These are phyloP conservation scores for Phalaenopsis hybrid DNA, from an alignment of 116 monocot genomes.

Conservation along the genomic window DNA sequence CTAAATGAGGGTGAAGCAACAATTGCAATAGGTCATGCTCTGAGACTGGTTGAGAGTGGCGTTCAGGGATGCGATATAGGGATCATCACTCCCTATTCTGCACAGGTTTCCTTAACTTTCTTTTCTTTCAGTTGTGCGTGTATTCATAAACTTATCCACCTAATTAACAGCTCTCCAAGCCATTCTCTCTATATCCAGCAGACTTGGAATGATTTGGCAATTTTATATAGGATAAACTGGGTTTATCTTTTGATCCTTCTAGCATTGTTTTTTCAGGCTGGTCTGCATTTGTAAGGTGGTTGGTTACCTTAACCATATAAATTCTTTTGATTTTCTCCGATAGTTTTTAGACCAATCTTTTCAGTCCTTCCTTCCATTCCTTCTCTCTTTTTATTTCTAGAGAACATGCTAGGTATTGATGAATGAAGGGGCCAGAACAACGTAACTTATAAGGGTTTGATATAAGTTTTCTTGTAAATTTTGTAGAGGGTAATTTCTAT, in stretches of 20 bases:
- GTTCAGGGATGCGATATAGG: conserved; percentile 70
- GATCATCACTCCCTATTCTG: conserved; percentile 92
- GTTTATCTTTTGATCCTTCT: neutral
- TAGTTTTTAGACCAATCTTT: too few species aligned
- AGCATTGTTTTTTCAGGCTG: neutral
- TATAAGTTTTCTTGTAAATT: too few species aligned
- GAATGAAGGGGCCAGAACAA: too few species aligned
- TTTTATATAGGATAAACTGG: neutral
- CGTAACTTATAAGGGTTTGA: too few species aligned
- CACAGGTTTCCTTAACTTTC: conserved; percentile 55
- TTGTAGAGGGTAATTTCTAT: too few species aligned
- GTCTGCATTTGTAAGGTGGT: too few species aligned
- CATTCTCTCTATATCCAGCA: neutral
- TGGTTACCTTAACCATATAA: too few species aligned
- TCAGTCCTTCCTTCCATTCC: too few species aligned
- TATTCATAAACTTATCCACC: neutral
- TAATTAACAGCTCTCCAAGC: neutral
- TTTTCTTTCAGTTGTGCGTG: neutral
- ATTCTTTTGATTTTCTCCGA: too few species aligned
- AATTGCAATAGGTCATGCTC: conserved; percentile 75
- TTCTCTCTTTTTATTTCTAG: too few species aligned
- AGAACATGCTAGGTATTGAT: too few species aligned
- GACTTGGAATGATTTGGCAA: neutral
- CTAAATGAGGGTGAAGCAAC: conserved; percentile 92
- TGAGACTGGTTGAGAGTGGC: conserved; percentile 76